Evolutionary conservation across 495 filamentous ascomycete species (phyloP).

Genomic region (Cladorrhinum samala): DNA sequence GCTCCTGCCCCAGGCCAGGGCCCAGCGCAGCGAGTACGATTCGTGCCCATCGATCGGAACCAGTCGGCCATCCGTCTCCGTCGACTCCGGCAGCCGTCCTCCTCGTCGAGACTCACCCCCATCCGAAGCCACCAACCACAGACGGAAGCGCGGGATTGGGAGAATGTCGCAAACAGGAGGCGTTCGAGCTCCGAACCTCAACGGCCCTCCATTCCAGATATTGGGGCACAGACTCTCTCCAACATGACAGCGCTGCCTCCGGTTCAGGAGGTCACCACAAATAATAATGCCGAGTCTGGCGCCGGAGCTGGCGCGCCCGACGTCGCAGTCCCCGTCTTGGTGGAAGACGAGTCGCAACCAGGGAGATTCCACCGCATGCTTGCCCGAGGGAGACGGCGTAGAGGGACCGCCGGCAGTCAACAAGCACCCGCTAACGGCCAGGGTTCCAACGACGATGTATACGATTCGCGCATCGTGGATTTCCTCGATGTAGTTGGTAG

Average conservation of each 20-base stretch:
- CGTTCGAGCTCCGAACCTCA: slow-evolving; percentile 18
- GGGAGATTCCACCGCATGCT: background rate
- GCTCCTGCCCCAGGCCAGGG: background rate
- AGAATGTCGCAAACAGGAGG: background rate
- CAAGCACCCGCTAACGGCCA: background rate
- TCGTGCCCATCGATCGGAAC: slow-evolving; percentile 2
- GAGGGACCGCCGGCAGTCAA: background rate
- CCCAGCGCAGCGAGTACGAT: background rate
- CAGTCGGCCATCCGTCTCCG: slow-evolving; percentile 17
- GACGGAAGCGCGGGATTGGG: background rate
- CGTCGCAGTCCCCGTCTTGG: background rate
- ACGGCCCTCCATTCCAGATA: slow-evolving; percentile 1
- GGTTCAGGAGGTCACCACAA: background rate
- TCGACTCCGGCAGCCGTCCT: slow-evolving; percentile 4
- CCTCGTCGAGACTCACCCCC: background rate
- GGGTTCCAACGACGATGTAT: slow-evolving; percentile 33
- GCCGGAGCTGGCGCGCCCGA: background rate
- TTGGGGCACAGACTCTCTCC: background rate
- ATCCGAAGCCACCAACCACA: background rate
- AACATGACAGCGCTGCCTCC: background rate
- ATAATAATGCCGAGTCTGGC: too few relatives aligned
- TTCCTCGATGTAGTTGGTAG: slow-evolving; percentile 66
- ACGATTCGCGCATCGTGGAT: slow-evolving; percentile 57
- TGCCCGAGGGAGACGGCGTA: slow-evolving; percentile 3
- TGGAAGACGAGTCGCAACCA: background rate